Evolutionary conservation across 148 eudicot species (phyloP).

Genomic region (Chenopodium quinoa): DNA sequence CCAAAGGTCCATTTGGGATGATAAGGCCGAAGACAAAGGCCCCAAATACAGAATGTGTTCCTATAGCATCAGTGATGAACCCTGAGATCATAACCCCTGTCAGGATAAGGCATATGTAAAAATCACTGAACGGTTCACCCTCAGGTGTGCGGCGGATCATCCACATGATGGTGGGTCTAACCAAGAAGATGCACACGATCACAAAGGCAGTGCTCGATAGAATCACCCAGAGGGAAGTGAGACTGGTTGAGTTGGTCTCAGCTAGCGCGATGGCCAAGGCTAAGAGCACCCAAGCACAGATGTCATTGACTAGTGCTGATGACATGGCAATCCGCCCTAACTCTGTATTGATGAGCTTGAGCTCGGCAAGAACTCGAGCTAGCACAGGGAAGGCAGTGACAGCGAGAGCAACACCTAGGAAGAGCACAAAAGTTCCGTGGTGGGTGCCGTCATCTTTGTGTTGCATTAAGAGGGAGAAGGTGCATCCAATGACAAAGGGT

Average conservation of each 20-base stretch:
- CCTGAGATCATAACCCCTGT: constrained; percentile 68
- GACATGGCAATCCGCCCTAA: constrained; percentile 73
- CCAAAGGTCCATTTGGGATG: constrained; percentile 66
- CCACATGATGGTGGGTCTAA: constrained; percentile 48
- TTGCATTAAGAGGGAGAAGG: constrained; percentile 37
- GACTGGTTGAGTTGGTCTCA: constrained; percentile 30
- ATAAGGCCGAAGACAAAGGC: constrained; percentile 69
- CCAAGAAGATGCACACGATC: constrained; percentile 36
- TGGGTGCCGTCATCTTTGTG: not conserved
- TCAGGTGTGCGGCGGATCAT: constrained; percentile 58
- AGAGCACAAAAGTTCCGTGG: constrained; percentile 49
- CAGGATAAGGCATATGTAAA: constrained; percentile 54
- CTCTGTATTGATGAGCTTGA: constrained; percentile 65
- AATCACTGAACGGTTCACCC: constrained; percentile 61
- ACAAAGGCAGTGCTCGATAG: constrained; percentile 46
- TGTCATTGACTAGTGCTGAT: constrained; percentile 62
- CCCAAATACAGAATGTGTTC: constrained; percentile 81
- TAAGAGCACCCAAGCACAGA: constrained; percentile 64
- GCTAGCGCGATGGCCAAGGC: constrained; percentile 70
- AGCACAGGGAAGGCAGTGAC: constrained; percentile 73
- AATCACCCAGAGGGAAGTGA: constrained; percentile 58
- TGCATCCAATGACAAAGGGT: constrained; percentile 51
- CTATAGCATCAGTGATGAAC: constrained; percentile 66
- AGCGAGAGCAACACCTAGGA: constrained; percentile 63
- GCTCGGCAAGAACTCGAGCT: constrained; percentile 72